Base-by-base conservation (phyloP, 371 early-diverging fungal species). In the Mucor velutinosus region DNA sequence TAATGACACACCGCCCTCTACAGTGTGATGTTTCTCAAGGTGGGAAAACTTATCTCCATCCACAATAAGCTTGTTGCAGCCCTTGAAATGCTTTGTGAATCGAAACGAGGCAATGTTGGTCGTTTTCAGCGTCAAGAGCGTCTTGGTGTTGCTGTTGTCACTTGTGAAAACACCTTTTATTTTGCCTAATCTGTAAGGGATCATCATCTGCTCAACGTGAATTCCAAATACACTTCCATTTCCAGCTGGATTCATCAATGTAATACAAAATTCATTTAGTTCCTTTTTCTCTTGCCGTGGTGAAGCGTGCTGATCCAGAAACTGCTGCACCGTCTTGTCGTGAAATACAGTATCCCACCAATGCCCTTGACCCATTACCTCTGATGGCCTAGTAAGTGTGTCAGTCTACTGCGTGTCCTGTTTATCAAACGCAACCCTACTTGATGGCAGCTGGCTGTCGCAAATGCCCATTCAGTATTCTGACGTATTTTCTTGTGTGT, bases 191-290 rank as follows among this genome's bases (percentile, higher is more conserved):
- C 66, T 74, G 72, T 76, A 90, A 0, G 92, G 90, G 29, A 86
- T 81, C 32, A 62, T 70, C 37, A 91, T 71, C 60, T 92, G 91
- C 51, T 91, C 82, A 56, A 92, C 79, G 11, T 75, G 72, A 49
- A 92, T 84, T 0, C 90, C 90, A 15, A 82, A 81, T 35, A 83
- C 85, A 25, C 86, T 78, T 17, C 90, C 91, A 68, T 80, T 83
- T 29, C 81, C 76, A 7, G 87, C 89, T 7, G 92, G 92, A 64
- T 91, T 92, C 29, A 88, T 66, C 0, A 87, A 74, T 0, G 80
- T 82, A 30, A 92, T 62, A n/a, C 77, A 83, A 73, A 91, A 92
- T 1, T 74, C 67, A 10, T 58, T 30, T n/a, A 12, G n/a, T 1
- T 73, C 62, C 8, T 25, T 27, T 19, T 70, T 47, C 69, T 79